Percentiles rank a stretch among this genome's conserved stretches.
phyloP scores from a whole-genome alignment of 202 grass and related monocot species.

The Carex sylvatica region DNA sequence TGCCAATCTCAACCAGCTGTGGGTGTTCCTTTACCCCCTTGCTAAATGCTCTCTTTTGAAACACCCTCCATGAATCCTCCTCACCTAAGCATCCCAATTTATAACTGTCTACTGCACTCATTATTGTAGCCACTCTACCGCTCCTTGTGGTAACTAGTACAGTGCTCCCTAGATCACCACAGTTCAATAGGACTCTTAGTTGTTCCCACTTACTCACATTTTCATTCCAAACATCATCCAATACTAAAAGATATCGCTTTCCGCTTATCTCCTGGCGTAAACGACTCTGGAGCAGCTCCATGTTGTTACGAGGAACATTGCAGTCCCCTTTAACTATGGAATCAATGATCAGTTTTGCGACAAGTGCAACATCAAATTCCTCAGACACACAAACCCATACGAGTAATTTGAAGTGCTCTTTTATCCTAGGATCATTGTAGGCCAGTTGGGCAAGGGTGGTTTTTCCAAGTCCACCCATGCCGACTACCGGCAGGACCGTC shows the following conservation, averaged over 20 bases:
- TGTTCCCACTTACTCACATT: slow-evolving; percentile 23
- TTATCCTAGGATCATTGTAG: slow-evolving; percentile 13
- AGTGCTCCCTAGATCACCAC: not conserved
- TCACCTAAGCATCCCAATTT: not conserved
- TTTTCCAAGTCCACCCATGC: slow-evolving; percentile 40
- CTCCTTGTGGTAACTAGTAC: slow-evolving; percentile 32
- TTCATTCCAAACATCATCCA: slow-evolving; percentile 50
- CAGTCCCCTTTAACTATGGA: not conserved
- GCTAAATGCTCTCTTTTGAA: slow-evolving; percentile 31
- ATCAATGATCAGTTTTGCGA: slow-evolving; percentile 15
- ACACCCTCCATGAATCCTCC: slow-evolving; percentile 18
- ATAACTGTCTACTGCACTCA: not conserved
- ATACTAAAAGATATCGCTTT: slow-evolving; percentile 8
- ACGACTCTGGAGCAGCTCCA: slow-evolving; percentile 13
- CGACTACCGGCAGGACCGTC: slow-evolving; percentile 31
- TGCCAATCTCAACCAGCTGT: not conserved
- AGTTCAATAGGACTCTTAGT: not conserved
- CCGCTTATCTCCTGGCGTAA: not conserved
- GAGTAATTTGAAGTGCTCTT: slow-evolving; percentile 3
- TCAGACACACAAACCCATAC: slow-evolving; percentile 37
- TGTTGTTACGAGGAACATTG: not conserved
- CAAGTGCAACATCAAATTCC: not conserved
- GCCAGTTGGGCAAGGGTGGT: slow-evolving; percentile 33
- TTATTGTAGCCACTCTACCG: not conserved
- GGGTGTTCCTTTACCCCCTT: not conserved